A percentile compares a stretch with the other conserved stretches of the same genome.
Conservation (phyloP, 768 basidiomycete species). For the Coprinopsis cinerea region DNA sequence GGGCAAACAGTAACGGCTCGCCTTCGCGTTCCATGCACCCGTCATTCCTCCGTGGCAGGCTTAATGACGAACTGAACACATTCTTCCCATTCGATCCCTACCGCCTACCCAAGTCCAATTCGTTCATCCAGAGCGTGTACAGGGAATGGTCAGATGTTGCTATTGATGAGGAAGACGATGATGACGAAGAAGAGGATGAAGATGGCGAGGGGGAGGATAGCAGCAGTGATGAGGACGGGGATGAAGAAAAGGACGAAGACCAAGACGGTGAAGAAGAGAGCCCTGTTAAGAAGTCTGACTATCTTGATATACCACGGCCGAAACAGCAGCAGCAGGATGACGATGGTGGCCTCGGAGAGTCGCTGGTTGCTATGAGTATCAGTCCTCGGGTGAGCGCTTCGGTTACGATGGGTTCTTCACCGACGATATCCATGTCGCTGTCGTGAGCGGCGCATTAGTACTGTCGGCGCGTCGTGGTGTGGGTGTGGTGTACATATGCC, state of each 20-base stretch:
- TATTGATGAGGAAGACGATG: slow-evolving; percentile 57
- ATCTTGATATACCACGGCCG: slow-evolving; percentile 16
- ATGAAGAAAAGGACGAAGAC: background rate
- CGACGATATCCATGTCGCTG: background rate
- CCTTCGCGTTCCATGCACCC: slow-evolving; percentile 1
- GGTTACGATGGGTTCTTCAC: slow-evolving; percentile 12
- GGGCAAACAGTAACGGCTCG: slow-evolving; percentile 4
- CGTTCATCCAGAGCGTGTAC: slow-evolving; percentile 79
- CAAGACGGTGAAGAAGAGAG: background rate
- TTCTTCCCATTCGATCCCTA: slow-evolving; percentile 99
- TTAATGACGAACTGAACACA: slow-evolving; percentile 61
- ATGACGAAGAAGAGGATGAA: slow-evolving; percentile 20
- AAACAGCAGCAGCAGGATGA: slow-evolving; percentile 13
- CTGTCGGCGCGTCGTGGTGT: no score
- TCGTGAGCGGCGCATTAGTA: no score
- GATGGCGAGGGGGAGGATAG: slow-evolving; percentile 11
- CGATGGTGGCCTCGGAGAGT: slow-evolving; percentile 54
- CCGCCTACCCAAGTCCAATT: slow-evolving; percentile 72
- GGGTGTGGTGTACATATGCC: no score
- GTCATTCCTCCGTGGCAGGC: slow-evolving; percentile 30
- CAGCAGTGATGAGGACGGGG: background rate
- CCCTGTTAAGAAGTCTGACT: slow-evolving; percentile 8
- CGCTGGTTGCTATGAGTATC: slow-evolving; percentile 80
- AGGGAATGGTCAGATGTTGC: slow-evolving; percentile 87
- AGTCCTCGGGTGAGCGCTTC: slow-evolving; percentile 44